Conservation (phyloP, 306 rosid species). For the Cicer arietinum region DNA sequence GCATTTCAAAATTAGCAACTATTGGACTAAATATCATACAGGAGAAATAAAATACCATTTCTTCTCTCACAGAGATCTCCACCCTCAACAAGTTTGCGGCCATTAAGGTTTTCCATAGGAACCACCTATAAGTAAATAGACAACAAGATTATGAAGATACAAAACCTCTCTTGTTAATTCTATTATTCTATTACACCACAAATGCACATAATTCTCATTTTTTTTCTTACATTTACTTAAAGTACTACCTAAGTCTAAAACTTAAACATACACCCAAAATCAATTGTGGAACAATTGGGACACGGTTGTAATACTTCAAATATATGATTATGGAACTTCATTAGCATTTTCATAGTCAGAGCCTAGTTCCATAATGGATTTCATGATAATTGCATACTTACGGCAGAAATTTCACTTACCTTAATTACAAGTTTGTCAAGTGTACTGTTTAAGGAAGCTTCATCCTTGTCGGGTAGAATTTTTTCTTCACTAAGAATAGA, state of each 20-base stretch:
- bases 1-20: constrained; percentile 41
- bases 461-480: constrained; percentile 66
- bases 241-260: constrained; percentile 6
- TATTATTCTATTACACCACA: background rate
- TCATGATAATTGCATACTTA: constrained; percentile 1
- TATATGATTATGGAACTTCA: constrained; percentile 9
- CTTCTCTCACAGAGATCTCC: constrained; percentile 96
- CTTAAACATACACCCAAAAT: constrained; percentile 21
- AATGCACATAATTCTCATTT: constrained; percentile 25
- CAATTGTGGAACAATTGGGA: constrained; percentile 16
- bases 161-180: constrained; percentile 33
- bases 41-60: constrained; percentile 68
- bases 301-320: constrained; percentile 3
- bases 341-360: constrained; percentile 27
- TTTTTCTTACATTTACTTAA: background rate
- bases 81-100: constrained; percentile 87
- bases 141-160: constrained; percentile 37
- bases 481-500: constrained; percentile 81
- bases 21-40: constrained; percentile 35
- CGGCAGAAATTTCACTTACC: constrained; percentile 53
- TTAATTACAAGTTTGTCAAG: constrained; percentile 85
- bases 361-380: constrained; percentile 35
- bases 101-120: constrained; percentile 93
- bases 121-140: constrained; percentile 67
- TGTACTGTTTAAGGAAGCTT: constrained; percentile 61